phyloP scores from a whole-genome alignment of 345 rosid species.

The Ailanthus altissimus region DNA sequence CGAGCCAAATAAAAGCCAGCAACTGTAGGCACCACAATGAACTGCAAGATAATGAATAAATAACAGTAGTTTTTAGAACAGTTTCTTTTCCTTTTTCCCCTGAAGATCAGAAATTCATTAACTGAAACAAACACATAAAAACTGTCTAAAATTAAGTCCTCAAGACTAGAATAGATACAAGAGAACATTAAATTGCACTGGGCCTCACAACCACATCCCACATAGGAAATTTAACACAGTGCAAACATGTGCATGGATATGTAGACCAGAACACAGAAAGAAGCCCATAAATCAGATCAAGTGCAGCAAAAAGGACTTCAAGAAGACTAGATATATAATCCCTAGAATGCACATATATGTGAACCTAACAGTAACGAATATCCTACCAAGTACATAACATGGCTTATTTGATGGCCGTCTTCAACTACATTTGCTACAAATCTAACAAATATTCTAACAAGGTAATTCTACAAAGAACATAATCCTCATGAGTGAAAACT shows the following conservation, averaged over 20 bases:
- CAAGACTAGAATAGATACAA: background rate
- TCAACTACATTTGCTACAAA: background rate
- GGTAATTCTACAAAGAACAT: background rate
- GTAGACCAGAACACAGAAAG: background rate
- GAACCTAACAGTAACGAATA: background rate
- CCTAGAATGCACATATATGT: background rate
- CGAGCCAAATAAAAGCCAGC: constrained; percentile 96
- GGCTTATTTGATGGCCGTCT: background rate
- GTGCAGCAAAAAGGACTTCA: background rate
- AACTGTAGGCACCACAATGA: constrained; percentile 80
- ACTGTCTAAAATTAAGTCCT: background rate
- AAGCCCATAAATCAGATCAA: background rate
- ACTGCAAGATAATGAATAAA: constrained; percentile 52
- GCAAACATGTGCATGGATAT: background rate
- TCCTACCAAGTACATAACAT: background rate
- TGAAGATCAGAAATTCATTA: background rate
- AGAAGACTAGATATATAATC: background rate
- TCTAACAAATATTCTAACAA: background rate
- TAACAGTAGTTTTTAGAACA: constrained; percentile 9
- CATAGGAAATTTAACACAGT: background rate
- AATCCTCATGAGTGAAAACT: background rate
- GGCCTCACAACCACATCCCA: background rate
- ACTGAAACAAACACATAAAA: background rate
- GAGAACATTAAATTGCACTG: background rate
- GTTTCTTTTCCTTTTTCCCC: background rate